Conservation (phyloP, 345 rosid genomes). For the Cardamine resedifolia region DNA sequence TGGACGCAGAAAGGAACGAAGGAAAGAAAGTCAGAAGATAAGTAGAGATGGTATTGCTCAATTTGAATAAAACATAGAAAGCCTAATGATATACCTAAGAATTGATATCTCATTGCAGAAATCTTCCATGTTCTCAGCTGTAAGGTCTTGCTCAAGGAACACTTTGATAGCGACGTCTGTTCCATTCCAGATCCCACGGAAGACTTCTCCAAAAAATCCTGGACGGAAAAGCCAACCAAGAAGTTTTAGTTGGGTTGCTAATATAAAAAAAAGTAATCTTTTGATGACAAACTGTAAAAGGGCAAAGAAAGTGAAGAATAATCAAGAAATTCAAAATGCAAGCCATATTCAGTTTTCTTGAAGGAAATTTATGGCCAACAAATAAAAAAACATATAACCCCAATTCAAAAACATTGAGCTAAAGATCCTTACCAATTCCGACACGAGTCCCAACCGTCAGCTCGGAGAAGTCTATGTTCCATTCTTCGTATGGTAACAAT, state of each 20-base stretch:
- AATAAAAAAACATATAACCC: neutral
- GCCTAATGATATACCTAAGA: constrained; percentile 59
- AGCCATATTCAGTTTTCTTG: neutral
- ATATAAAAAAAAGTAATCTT: neutral
- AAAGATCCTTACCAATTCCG: constrained; percentile 73
- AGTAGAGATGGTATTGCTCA: constrained; percentile 2
- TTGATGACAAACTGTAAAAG: neutral
- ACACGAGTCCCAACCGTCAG: constrained; percentile 92
- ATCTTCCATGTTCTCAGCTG: constrained; percentile 96
- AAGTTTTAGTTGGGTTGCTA: neutral
- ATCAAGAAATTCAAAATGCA: neutral
- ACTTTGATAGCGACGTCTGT: constrained; percentile 97
- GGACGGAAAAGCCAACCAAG: constrained; percentile 15
- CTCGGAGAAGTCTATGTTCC: constrained; percentile 97
- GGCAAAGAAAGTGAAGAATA: neutral
- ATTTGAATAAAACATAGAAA: constrained; percentile 20
- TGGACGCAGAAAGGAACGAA: constrained; percentile 33
- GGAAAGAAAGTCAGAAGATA: constrained; percentile 41
- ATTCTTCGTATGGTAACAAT: constrained; percentile 74
- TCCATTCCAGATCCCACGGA: constrained; percentile 97
- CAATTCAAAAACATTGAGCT: constrained; percentile 4
- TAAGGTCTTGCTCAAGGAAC: constrained; percentile 95
- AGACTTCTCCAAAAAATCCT: constrained; percentile 98
- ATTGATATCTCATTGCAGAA: constrained; percentile 98
- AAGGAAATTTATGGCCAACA: neutral